phyloP scores from a whole-genome alignment of 352 stramenopile species.

The Globisporangium yorkense region DNA sequence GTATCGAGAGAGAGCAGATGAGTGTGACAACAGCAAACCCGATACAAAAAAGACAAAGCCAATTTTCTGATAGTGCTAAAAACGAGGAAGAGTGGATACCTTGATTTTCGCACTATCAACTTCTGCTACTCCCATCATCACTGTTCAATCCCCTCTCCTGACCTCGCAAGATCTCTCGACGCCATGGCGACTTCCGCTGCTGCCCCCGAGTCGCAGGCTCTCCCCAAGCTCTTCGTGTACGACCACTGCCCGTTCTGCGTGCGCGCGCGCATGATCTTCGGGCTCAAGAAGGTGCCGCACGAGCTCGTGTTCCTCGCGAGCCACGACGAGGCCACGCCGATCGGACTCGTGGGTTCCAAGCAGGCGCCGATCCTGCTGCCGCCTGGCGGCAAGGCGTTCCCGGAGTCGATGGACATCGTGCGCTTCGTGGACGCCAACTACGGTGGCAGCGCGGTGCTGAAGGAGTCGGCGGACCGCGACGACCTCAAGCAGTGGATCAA shows the following conservation, averaged over 20 bases:
- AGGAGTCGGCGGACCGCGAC: conserved; percentile 25
- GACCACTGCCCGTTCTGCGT: conserved; percentile 42
- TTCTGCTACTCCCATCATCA: no score
- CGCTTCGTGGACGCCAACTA: conserved; percentile 35
- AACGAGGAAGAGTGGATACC: no score
- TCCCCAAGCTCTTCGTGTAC: conserved; percentile 47
- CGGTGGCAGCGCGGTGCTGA: conserved; percentile 21
- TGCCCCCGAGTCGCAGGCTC: background rate
- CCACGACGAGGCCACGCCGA: conserved; percentile 38
- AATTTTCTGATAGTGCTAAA: no score
- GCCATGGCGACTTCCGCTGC: no score
- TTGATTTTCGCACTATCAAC: no score
- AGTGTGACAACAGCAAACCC: no score
- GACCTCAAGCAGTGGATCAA: conserved; percentile 50
- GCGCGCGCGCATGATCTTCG: conserved; percentile 40
- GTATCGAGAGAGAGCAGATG: no score
- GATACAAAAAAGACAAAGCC: no score
- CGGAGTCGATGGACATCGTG: conserved; percentile 46
- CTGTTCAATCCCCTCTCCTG: no score
- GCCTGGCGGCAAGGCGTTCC: conserved; percentile 19
- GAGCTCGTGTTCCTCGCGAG: conserved; percentile 34
- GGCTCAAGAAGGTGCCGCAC: conserved; percentile 30
- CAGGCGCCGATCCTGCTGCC: conserved; percentile 31
- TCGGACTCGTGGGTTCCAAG: conserved; percentile 26
- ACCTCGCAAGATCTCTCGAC: no score